Base-by-base conservation (phyloP, 768 basidiomycete genomes). In the Mycena latifolia region DNA sequence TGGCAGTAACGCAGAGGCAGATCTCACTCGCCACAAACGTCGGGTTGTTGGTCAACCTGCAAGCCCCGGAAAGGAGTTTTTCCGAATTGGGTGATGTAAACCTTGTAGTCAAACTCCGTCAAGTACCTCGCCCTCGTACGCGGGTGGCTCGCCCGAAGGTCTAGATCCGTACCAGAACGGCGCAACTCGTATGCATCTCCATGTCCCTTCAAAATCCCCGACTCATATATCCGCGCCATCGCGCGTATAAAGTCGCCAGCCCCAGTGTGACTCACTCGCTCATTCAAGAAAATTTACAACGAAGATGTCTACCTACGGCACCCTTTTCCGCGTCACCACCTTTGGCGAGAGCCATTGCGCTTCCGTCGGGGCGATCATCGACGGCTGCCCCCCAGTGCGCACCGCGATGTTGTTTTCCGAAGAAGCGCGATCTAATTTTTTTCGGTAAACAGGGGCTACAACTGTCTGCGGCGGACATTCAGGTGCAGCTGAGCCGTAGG, bases 321-420 rank as follows among this genome's bases (percentile, higher is more conserved):
- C 85, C 27, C 83, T 94, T 41, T 99, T 94, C 83, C 88, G 95
- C 51, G 98, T 99, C 28, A 96, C 96, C 57, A 99, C 98, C 69
- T 99, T 93, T 76, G 98, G 98, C 64, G 98, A 99, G 83, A 95
- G 93, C 69, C 98, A 99, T 77, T 98, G 98, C 76, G 89, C 93
- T 31, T 96, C 95, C 17, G 98, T 99, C 37, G 98, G 98, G 17
- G 95, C 94, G 37, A 98, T 99, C 78, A 89, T 99, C 73, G 98
- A 99, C 76, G 98, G 98, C 35, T 95, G 95, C 70, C 97, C 97
- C 57, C 97, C 97, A 41, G 97, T 98, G 29, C 47, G 61, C 31
- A 78, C 61, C 79, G 37, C 37, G 37, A 10, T 17, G 14, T 39
- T 5, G 17, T 39, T 17, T 17, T 29, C 29, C 37, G 29, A 62